Evolutionary conservation across 345 rosid genomes (phyloP).

Genomic region (Trapa incisa): DNA sequence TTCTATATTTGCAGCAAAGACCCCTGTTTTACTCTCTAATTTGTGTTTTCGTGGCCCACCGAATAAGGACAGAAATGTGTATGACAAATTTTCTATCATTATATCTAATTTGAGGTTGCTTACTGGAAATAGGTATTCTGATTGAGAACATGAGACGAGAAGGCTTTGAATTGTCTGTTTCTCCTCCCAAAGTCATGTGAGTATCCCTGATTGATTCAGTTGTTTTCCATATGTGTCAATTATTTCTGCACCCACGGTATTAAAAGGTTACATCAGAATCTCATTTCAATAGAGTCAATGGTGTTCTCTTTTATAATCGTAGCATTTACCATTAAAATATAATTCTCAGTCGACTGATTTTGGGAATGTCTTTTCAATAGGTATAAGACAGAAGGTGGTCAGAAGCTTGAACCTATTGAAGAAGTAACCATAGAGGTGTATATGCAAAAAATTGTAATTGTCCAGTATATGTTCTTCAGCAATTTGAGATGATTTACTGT

Average conservation of each 20-base stretch:
- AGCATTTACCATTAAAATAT: neutral
- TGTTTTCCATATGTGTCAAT: neutral
- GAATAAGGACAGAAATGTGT: neutral
- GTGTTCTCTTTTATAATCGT: neutral
- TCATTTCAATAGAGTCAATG: neutral
- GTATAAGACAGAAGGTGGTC: constrained; percentile 59
- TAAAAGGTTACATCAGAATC: neutral
- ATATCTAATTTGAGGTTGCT: neutral
- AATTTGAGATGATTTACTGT: constrained; percentile 3
- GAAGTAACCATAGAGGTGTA: constrained; percentile 82
- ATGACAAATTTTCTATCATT: neutral
- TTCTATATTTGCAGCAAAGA: constrained; percentile 8
- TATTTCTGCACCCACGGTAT: neutral
- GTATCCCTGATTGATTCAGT: constrained; percentile 16
- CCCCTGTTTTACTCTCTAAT: neutral
- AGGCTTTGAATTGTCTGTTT: constrained; percentile 90
- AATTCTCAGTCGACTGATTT: neutral
- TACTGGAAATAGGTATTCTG: constrained; percentile 57
- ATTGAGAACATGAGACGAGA: constrained; percentile 99
- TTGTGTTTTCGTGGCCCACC: neutral
- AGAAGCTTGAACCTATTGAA: constrained; percentile 89
- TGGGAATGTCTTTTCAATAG: constrained; percentile 21
- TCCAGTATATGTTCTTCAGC: constrained; percentile 3
- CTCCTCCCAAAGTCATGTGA: constrained; percentile 98
- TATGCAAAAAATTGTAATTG: constrained; percentile 9